Evolutionary conservation across 768 basidiomycete species (phyloP).

Genomic region (Neoboletus subvelutipes): DNA sequence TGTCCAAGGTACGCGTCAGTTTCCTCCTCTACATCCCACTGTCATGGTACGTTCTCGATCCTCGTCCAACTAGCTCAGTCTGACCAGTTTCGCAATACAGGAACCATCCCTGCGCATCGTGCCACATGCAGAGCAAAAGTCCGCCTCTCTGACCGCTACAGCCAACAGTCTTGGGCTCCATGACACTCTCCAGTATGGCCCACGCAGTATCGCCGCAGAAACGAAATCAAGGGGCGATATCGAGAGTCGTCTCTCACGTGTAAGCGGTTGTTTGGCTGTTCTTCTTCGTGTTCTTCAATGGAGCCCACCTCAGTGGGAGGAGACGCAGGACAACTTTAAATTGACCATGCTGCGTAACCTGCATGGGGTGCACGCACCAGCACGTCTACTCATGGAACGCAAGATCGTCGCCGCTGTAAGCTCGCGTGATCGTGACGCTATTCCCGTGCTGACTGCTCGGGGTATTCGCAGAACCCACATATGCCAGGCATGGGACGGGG

Average conservation of each 20-base stretch:
- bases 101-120: constrained; percentile 61
- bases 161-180: constrained; percentile 80
- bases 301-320: constrained; percentile 71
- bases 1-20: constrained; percentile 20
- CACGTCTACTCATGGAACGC: constrained; percentile 92
- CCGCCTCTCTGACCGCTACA: constrained; percentile 65
- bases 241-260: constrained; percentile 74
- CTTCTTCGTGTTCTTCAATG: not conserved
- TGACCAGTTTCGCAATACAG: constrained; percentile 22
- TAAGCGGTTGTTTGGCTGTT: constrained; percentile 35
- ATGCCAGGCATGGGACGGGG: constrained; percentile 63
- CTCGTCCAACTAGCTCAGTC: not conserved
- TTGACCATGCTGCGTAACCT: constrained; percentile 81
- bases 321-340: constrained; percentile 85
- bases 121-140: constrained; percentile 52
- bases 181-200: constrained; percentile 84
- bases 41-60: constrained; percentile 22
- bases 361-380: constrained; percentile 85
- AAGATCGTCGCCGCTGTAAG: constrained; percentile 74
- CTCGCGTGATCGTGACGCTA: not conserved
- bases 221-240: constrained; percentile 60
- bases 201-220: constrained; percentile 76
- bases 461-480: constrained; percentile 53
- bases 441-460: not conserved
- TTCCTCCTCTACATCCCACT: not conserved